Evolutionary conservation across 192 early-diverging fungal genomes (phyloP).

Genomic region (Coemansia interrupta): DNA sequence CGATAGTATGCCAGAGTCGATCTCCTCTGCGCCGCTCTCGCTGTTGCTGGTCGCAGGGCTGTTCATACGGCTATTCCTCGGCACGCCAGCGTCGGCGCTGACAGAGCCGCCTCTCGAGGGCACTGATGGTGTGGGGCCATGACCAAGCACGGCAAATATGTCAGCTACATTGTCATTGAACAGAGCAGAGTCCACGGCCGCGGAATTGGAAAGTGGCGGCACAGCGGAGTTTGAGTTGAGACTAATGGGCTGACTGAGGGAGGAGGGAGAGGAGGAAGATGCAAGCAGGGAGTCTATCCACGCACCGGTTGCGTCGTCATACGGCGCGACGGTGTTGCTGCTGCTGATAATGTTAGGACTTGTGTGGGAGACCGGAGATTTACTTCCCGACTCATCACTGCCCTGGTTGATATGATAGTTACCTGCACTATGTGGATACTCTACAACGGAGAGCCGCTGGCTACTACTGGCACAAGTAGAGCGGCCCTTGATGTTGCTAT

Average conservation of each 20-base stretch:
- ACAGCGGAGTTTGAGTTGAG: conserved; percentile 7
- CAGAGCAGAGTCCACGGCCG: conserved; percentile 3
- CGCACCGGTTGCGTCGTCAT: background rate
- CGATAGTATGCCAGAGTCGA: conserved; percentile 9
- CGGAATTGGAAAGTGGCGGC: conserved; percentile 2
- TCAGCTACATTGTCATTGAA: conserved; percentile 38
- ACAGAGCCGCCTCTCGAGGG: conserved; percentile 3
- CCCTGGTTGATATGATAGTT: conserved; percentile 3
- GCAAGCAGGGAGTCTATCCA: conserved; percentile 6
- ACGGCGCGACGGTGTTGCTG: no score
- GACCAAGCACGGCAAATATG: conserved; percentile 21
- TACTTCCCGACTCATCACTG: background rate
- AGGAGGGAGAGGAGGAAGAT: background rate
- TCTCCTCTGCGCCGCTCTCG: conserved; percentile 30
- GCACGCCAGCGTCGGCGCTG: conserved; percentile 32
- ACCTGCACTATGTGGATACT: conserved; percentile 1
- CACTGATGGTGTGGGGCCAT: background rate
- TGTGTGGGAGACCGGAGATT: background rate
- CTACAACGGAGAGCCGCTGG: conserved; percentile 1
- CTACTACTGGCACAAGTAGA: conserved; percentile 8
- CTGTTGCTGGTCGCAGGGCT: conserved; percentile 38
- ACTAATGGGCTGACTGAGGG: conserved; percentile 1
- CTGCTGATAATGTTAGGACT: background rate
- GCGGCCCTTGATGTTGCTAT: conserved; percentile 5
- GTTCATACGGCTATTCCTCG: conserved; percentile 27